A percentile compares a stretch with the other conserved stretches of the same genome.
These are phyloP conservation scores for Collybia sp. DNA, from an alignment of 768 basidiomycete species.

Conservation along the genomic window DNA sequence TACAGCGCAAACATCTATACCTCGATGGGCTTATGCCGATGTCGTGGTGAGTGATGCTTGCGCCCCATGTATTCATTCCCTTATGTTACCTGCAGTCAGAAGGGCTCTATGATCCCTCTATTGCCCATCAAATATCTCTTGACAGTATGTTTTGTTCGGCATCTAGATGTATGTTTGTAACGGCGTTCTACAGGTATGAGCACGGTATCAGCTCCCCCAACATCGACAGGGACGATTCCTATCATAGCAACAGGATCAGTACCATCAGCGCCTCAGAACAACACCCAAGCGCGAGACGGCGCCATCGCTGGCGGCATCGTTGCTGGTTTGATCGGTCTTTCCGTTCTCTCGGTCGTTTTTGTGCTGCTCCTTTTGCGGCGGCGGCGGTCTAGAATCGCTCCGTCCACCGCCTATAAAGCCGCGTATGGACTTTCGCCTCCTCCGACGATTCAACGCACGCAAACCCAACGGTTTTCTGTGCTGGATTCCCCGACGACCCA, in stretches of 20 bases:
- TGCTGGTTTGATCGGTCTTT: constrained; percentile 31
- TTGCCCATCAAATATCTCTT: constrained; percentile 20
- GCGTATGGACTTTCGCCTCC: constrained; percentile 7
- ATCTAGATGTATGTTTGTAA: too few relatives aligned
- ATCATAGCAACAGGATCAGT: too few relatives aligned
- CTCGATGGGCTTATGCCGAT: constrained; percentile 1
- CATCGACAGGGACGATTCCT: too few relatives aligned
- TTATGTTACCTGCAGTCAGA: constrained; percentile 12
- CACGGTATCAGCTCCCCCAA: too few relatives aligned
- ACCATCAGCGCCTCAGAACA: too few relatives aligned
- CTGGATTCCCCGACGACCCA: neutral
- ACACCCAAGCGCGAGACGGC: too few relatives aligned
- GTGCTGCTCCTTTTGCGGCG: constrained; percentile 16
- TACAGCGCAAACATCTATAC: neutral
- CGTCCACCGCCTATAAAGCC: constrained; percentile 16
- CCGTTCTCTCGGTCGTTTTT: constrained; percentile 18
- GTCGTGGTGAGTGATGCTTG: neutral
- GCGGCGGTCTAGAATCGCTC: constrained; percentile 15
- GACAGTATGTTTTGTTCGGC: too few relatives aligned
- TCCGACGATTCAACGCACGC: neutral
- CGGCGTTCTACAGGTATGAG: too few relatives aligned
- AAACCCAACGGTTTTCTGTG: neutral
- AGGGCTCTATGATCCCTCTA: too few relatives aligned
- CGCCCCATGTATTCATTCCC: neutral
- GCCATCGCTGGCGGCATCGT: constrained; percentile 43